Evolutionary conservation across 2,329 filamentous ascomycete species (phyloP).

Genomic region (Corinectria fuckeliana): DNA sequence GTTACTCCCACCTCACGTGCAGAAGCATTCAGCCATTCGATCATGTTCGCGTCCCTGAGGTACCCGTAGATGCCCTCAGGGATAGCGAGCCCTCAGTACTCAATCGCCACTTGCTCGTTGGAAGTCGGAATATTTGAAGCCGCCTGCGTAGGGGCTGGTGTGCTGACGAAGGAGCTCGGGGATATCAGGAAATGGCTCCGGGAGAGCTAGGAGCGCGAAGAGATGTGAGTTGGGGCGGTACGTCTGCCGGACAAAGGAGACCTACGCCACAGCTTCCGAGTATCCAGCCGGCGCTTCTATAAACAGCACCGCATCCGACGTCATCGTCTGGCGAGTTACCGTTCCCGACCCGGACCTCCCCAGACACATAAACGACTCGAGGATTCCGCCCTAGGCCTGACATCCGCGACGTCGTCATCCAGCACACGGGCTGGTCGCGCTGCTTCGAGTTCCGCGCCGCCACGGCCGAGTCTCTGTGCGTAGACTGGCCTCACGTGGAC

Average conservation of each 20-base stretch:
- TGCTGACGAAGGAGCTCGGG: slow-evolving; percentile 15
- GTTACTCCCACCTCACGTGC: slow-evolving; percentile 43
- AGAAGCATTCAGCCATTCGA: not conserved
- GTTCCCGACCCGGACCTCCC: no score
- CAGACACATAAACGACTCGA: no score
- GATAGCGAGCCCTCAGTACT: no score
- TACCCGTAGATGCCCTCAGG: slow-evolving; percentile 75
- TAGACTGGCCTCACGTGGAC: slow-evolving; percentile 15
- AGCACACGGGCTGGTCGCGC: slow-evolving; percentile 24
- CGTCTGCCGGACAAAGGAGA: slow-evolving; percentile 31
- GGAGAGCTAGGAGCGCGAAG: slow-evolving; percentile 15
- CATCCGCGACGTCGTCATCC: slow-evolving; percentile 28
- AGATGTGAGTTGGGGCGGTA: slow-evolving; percentile 22
- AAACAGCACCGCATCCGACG: slow-evolving; percentile 31
- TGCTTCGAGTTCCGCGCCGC: slow-evolving; percentile 18
- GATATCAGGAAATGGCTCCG: not conserved
- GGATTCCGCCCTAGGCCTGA: slow-evolving; percentile 25
- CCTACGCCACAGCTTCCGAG: slow-evolving; percentile 34
- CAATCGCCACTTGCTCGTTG: no score
- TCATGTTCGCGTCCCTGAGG: slow-evolving; percentile 16
- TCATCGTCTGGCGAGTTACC: slow-evolving; percentile 24
- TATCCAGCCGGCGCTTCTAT: no score
- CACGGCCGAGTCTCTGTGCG: slow-evolving; percentile 9
- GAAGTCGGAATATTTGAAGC: slow-evolving; percentile 63
- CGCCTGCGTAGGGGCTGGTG: slow-evolving; percentile 55